A percentile compares a stretch with the other conserved stretches of the same genome.
These are phyloP conservation scores for Saposhnikovia divaricata DNA, from an alignment of 129 eudicot genomes.

Conservation along the genomic window DNA sequence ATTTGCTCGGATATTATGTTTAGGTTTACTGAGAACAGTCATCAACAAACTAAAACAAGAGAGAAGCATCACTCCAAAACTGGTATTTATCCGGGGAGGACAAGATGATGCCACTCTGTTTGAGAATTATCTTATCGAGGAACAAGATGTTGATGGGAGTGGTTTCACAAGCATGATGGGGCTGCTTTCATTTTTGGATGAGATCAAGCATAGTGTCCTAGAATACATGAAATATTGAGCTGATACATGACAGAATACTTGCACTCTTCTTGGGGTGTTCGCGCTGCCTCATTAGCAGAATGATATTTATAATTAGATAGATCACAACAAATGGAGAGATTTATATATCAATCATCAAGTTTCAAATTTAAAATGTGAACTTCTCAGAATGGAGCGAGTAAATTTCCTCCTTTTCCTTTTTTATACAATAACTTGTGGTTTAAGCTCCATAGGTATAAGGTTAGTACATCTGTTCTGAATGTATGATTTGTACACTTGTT, in stretches of 20 bases:
- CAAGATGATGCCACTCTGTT: conserved; percentile 71
- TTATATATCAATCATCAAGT: neutral
- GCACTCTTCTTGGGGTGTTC: neutral
- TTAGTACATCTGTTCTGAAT: neutral
- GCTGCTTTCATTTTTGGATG: conserved; percentile 90
- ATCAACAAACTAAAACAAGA: conserved; percentile 90
- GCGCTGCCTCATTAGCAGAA: neutral
- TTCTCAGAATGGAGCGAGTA: neutral
- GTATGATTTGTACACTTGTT: neutral
- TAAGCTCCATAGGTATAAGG: neutral
- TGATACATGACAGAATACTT: neutral
- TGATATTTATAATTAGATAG: neutral
- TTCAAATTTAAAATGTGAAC: neutral
- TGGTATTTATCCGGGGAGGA: conserved; percentile 73
- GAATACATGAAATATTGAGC: conserved; percentile 65
- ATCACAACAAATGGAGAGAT: neutral
- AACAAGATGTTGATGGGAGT: conserved; percentile 84
- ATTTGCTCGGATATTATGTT: neutral
- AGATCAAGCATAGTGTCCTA: conserved; percentile 58
- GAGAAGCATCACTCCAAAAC: conserved; percentile 88
- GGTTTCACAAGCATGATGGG: conserved; percentile 87
- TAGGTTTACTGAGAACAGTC: conserved; percentile 70
- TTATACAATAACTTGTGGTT: neutral
- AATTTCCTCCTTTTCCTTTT: neutral
- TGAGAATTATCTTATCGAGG: conserved; percentile 87